phyloP scores from a whole-genome alignment of 129 eudicot genomes.

The Escallonia rubra region DNA sequence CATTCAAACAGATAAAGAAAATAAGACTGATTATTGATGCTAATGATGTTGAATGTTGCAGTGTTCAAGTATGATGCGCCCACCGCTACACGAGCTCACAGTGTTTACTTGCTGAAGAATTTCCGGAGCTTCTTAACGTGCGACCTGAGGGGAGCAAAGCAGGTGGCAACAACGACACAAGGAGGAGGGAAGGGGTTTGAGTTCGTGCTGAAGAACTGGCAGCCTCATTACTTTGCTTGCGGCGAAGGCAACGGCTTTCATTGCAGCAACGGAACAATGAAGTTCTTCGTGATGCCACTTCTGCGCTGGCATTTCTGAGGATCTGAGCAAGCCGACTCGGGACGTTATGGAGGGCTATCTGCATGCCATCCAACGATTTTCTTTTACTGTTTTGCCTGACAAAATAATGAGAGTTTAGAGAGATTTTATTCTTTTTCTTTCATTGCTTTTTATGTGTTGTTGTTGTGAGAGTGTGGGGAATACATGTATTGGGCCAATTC shows the following conservation, averaged over 20 bases:
- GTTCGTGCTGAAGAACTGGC: slow-evolving; percentile 34
- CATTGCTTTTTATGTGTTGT: too few relatives aligned
- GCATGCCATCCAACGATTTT: background rate
- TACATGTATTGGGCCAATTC: too few relatives aligned
- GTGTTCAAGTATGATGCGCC: slow-evolving; percentile 62
- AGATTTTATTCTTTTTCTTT: too few relatives aligned
- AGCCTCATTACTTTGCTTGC: slow-evolving; percentile 45
- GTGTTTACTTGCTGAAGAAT: slow-evolving; percentile 39
- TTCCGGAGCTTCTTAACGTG: slow-evolving; percentile 39
- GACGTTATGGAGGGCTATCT: slow-evolving; percentile 5
- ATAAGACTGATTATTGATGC: too few relatives aligned
- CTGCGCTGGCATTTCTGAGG: slow-evolving; percentile 36
- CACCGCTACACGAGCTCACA: slow-evolving; percentile 33
- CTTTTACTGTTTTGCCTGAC: too few relatives aligned
- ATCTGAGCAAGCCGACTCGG: background rate
- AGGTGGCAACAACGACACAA: slow-evolving; percentile 16
- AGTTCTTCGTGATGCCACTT: slow-evolving; percentile 62
- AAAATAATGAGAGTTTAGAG: too few relatives aligned
- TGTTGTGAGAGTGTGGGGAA: too few relatives aligned
- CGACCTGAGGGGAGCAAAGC: slow-evolving; percentile 33
- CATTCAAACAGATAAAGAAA: too few relatives aligned
- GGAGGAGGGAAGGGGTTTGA: slow-evolving; percentile 46
- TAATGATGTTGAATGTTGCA: slow-evolving; percentile 9
- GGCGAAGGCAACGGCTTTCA: slow-evolving; percentile 47
- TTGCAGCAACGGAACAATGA: slow-evolving; percentile 59